These are phyloP conservation scores for Saturnispora bothae DNA, from an alignment of 805 yeast species.

Conservation along the genomic window DNA sequence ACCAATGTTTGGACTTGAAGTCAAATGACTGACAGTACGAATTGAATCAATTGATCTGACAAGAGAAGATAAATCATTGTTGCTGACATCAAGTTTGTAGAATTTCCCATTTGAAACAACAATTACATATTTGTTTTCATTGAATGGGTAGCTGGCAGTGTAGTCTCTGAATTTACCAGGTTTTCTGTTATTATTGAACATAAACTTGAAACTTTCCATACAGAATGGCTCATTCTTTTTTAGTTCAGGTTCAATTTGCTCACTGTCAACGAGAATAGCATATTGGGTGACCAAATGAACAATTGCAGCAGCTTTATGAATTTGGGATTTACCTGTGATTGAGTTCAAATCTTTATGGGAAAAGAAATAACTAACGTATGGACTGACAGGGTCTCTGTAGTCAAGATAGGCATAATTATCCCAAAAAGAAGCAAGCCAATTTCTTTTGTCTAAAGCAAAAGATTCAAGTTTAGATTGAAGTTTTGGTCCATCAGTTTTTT, in stretches of 20 bases:
- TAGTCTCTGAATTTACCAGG: conserved; percentile 61
- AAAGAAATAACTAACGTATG: conserved; percentile 86
- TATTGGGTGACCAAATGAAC: conserved; percentile 59
- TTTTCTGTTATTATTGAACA: conserved; percentile 83
- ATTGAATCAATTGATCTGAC: conserved; percentile 52
- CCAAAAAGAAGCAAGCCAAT: conserved; percentile 92
- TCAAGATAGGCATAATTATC: conserved; percentile 86
- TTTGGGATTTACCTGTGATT: conserved; percentile 48
- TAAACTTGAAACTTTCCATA: conserved; percentile 83
- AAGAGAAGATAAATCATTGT: conserved; percentile 37
- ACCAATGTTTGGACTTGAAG: conserved; percentile 47
- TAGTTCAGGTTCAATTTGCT: conserved; percentile 73
- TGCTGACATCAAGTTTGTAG: conserved; percentile 64
- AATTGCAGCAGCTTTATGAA: conserved; percentile 67
- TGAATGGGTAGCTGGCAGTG: conserved; percentile 35
- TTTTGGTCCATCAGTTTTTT: conserved; percentile 48
- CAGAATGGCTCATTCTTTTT: conserved; percentile 71
- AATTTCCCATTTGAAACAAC: conserved; percentile 70
- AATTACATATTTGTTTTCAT: conserved; percentile 53
- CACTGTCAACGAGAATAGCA: conserved; percentile 53
- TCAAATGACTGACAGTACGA: conserved; percentile 26
- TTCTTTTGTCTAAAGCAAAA: conserved; percentile 49
- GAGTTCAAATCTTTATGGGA: conserved; percentile 63
- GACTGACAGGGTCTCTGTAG: conserved; percentile 90
- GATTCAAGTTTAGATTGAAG: conserved; percentile 57